A percentile compares a stretch with the other conserved stretches of the same genome.
phyloP scores from a whole-genome alignment of 768 basidiomycete species.

The Collybia nuda region DNA sequence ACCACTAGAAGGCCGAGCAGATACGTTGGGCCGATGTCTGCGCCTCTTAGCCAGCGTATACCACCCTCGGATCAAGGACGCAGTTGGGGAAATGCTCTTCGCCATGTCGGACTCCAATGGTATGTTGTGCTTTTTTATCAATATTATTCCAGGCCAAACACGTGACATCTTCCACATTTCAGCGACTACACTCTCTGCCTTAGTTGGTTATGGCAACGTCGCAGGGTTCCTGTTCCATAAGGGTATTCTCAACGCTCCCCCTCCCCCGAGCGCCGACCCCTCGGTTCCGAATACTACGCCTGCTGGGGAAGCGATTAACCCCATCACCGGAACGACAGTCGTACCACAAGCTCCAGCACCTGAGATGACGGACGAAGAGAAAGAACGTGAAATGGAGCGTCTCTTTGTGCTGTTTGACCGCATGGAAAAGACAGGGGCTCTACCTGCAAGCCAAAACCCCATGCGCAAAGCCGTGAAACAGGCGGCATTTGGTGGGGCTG shows the following conservation, averaged over 20 bases:
- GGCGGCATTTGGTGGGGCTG: conserved; percentile 12
- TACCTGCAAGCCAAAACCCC: conserved; percentile 67
- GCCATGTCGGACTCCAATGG: conserved; percentile 78
- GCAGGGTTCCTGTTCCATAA: conserved; percentile 94
- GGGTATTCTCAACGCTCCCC: conserved; percentile 71
- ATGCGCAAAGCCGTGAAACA: conserved; percentile 64
- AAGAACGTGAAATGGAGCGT: conserved; percentile 89
- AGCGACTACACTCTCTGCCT: conserved; percentile 71
- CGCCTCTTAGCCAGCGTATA: conserved; percentile 76
- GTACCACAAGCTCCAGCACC: conserved; percentile 34
- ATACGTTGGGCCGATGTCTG: conserved; percentile 77
- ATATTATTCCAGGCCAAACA: not conserved
- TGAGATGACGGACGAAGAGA: conserved; percentile 94
- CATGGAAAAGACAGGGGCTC: conserved; percentile 72
- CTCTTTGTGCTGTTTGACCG: conserved; percentile 91
- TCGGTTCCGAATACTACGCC: conserved; percentile 32
- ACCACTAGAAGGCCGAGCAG: conserved; percentile 71
- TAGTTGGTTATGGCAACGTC: conserved; percentile 93
- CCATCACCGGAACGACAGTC: conserved; percentile 79
- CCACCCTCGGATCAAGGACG: conserved; percentile 68
- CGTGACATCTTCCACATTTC: conserved; percentile 2
- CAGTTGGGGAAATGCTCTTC: conserved; percentile 86
- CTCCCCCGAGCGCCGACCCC: conserved; percentile 26
- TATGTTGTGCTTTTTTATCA: conserved; percentile 11
- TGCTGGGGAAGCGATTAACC: conserved; percentile 60